Base-by-base conservation (phyloP, 2,329 filamentous ascomycete species). In the Dothistroma pini region DNA sequence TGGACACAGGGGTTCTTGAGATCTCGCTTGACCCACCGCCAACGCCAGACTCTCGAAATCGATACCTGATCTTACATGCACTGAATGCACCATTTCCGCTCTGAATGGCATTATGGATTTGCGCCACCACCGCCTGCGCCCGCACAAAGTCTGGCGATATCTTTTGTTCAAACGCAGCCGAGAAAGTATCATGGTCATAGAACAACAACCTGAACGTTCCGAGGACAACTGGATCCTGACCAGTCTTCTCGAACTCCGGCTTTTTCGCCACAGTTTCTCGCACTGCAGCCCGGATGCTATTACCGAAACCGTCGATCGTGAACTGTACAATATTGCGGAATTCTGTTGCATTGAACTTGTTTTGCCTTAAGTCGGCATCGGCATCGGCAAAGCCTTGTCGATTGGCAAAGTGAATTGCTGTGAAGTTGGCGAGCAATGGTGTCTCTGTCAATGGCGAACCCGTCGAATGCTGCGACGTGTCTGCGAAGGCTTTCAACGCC, bases 351-450 rank as follows among this genome's bases (percentile, higher is more conserved):
- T 57, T 56, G 56, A 70, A 64, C 5, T 59, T 16, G 11, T 60
- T 49, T 4, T 59, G 49, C 11, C 61, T 58, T 2, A 70, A 59
- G 34, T 66, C 65, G 21, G 68, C 67, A 29, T 70, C 65, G 12
- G 52, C 53, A 34, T 58, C 52, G 50, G n/a, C n/a, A n/a, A n/a
- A n/a, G n/a, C 67, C 67, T 57, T 67, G 66, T n/a, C 67, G 62
- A 51, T 70, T 69, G 19, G 67, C 62, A 44, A 67, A 54, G 47
- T 64, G 63, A 47, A 68, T 66, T 14, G 65, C 66, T 10, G 61
- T 58, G 35, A 69, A 67, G 32, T 66, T 66, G 31, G 60, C 59
- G 11, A 57, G 48, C 14, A 68, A 56, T 14, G 61, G 59, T 1
- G 62, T 14, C 25, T 63, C 59, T 4, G 9, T 59, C 6, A 63